Evolutionary conservation across 371 early-diverging fungal genomes (phyloP).

Genomic region (Catenaria anguillulae): DNA sequence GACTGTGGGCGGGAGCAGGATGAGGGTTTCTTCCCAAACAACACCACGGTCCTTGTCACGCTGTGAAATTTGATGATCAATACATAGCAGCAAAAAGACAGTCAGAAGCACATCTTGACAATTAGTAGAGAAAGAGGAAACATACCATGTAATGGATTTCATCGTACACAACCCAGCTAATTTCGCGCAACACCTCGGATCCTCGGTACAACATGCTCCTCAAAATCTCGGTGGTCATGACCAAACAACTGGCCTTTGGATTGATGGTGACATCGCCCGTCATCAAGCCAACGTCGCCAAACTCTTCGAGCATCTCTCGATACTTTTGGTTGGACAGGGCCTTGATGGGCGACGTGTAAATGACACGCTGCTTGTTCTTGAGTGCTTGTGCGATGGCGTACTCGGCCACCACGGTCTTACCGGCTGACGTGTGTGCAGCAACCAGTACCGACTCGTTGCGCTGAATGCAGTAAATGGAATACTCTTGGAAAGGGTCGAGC

Average conservation of each 20-base stretch:
- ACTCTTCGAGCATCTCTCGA: constrained; percentile 92
- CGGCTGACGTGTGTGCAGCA: constrained; percentile 97
- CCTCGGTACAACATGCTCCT: constrained; percentile 98
- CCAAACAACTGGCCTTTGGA: constrained; percentile 90
- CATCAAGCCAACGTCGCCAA: constrained; percentile 99
- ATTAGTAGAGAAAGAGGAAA: too few species aligned
- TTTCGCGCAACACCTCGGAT: constrained; percentile 96
- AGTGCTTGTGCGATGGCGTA: constrained; percentile 96
- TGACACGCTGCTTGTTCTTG: constrained; percentile 89
- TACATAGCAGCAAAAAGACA: too few species aligned
- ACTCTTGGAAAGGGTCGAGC: constrained; percentile 97
- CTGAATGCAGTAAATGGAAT: constrained; percentile 82
- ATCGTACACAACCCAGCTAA: constrained; percentile 99
- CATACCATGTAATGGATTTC: constrained; percentile 99
- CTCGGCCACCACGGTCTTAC: constrained; percentile 99
- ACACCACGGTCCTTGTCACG: constrained; percentile 76
- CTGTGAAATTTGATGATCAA: too few species aligned
- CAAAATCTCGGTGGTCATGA: constrained; percentile 99
- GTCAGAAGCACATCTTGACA: too few species aligned
- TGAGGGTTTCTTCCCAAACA: constrained; percentile 99
- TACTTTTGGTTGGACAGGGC: constrained; percentile 99
- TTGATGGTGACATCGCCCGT: constrained; percentile 99
- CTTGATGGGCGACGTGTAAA: constrained; percentile 99
- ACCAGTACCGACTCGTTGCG: constrained; percentile 95
- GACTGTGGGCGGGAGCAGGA: constrained; percentile 86